Evolutionary conservation across 2,329 filamentous ascomycete species (phyloP).

Genomic region (Fusarium sp.): DNA sequence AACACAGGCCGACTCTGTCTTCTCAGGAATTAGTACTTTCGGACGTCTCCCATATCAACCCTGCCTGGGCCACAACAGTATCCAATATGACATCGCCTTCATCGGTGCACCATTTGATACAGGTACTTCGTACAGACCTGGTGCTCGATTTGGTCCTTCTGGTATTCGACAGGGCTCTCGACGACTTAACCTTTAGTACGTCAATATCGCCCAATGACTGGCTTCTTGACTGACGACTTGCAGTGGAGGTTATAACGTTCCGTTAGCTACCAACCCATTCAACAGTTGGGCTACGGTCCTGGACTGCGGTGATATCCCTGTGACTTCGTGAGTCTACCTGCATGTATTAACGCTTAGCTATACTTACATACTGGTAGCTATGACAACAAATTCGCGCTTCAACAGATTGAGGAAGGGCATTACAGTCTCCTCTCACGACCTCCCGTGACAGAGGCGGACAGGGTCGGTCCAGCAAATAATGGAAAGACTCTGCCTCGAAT

Average conservation of each 20-base stretch:
- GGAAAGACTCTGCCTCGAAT: slow-evolving; percentile 83
- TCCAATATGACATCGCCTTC: slow-evolving; percentile 87
- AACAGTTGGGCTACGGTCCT: slow-evolving; percentile 82
- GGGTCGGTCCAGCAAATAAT: slow-evolving; percentile 75
- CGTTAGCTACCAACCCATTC: slow-evolving; percentile 82
- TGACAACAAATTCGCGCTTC: slow-evolving; percentile 83
- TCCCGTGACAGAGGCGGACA: slow-evolving; percentile 75
- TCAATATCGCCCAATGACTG: no score
- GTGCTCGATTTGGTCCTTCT: slow-evolving; percentile 85
- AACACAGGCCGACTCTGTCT: slow-evolving; percentile 82
- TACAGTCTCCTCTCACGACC: slow-evolving; percentile 77
- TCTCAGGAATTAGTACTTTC: slow-evolving; percentile 89
- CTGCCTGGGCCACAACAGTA: slow-evolving; percentile 76
- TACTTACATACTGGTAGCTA: slow-evolving; percentile 63
- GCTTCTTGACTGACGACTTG: no score
- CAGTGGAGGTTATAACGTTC: slow-evolving; percentile 90
- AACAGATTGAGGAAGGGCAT: slow-evolving; percentile 89
- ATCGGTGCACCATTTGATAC: slow-evolving; percentile 88
- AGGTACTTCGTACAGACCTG: slow-evolving; percentile 85
- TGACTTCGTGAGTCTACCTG: slow-evolving; percentile 74
- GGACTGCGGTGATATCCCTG: slow-evolving; percentile 86
- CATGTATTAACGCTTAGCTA: accelerated
- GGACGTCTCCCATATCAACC: slow-evolving; percentile 82
- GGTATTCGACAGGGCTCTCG: slow-evolving; percentile 89
- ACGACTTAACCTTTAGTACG: slow-evolving; percentile 76